Base-by-base conservation (phyloP, 257 asterid genomes). In the Ligustrum vulgare region DNA sequence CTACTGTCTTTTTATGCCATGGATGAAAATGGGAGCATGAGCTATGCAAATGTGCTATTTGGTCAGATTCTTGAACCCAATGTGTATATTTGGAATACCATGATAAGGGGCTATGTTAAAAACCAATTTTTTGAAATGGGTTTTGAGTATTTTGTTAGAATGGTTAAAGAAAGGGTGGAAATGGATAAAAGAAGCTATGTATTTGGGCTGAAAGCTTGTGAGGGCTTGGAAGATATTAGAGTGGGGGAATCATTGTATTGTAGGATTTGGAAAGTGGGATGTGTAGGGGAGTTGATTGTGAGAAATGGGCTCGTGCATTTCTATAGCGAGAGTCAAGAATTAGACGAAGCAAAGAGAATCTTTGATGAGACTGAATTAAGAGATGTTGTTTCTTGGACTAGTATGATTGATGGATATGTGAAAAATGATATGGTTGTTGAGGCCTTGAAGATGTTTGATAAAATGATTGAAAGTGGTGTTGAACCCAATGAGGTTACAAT, bases 321-420 rank as follows among this genome's bases (percentile, higher is more conserved):
- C 75, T 89, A 89, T 45, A 81, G 89, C 70, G 91, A 72, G 86
- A 82, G 76, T 9, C 88, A 91, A 68, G 47, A 75, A 25, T 13
- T 83, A 33, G 35, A 51, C 34, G 70, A 76, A 67, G 96, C 92
- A 13, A 66, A 66, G 37, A 82, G 73, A 69, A 82, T 88, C 77
- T 93, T 91, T 70, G 33, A 77, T 62, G 98, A 88, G 80, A 80
- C 83, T 84, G 80, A 58, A 74, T 74, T 58, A 8, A 91, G 73
- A 58, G 98, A 93, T 80, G 98, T 93, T 77, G 88, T 93, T 72
- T 84, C 96, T 69, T 93, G 98, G 98, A 91, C 98, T 76, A 82
- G 91, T 33, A 74, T 92, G 79, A 92, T 92, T 54, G 87, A 84
- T 82, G 98, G 96, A 37, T 78, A 77, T 77, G 89, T 87, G 75